These are phyloP conservation scores for Draba incana DNA, from an alignment of 345 rosid genomes.

Conservation along the genomic window DNA sequence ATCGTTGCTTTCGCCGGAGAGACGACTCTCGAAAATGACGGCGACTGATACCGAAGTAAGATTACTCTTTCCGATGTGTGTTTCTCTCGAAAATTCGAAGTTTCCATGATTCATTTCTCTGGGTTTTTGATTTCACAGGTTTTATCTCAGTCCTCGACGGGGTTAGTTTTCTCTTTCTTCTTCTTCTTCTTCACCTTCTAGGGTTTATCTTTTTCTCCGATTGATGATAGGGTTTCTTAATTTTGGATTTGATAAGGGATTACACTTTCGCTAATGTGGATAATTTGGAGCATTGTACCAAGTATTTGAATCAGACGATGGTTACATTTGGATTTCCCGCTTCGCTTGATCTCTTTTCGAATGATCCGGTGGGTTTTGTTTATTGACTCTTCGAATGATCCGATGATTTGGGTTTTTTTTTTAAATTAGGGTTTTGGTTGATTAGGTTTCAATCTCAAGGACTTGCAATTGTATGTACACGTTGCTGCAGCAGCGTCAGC, in stretches of 20 bases:
- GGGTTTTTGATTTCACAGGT: constrained; percentile 42
- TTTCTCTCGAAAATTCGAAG: constrained; percentile 9
- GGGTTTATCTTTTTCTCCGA: constrained; percentile 23
- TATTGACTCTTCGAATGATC: constrained; percentile 10
- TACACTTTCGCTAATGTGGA: constrained; percentile 77
- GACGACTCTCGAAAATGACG: constrained; percentile 49
- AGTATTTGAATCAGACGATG: constrained; percentile 91
- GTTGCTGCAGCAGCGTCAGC: constrained; percentile 90
- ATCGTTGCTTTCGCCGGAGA: neutral
- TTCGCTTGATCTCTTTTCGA: constrained; percentile 90
- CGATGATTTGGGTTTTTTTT: neutral
- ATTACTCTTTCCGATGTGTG: constrained; percentile 22
- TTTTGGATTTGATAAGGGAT: constrained; percentile 52
- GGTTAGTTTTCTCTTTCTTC: constrained; percentile 48
- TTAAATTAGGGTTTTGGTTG: constrained; percentile 22
- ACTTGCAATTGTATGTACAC: constrained; percentile 91
- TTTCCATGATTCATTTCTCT: constrained; percentile 1
- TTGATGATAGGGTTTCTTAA: neutral
- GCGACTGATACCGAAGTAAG: constrained; percentile 58
- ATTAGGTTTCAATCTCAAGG: constrained; percentile 87
- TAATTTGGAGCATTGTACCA: constrained; percentile 89
- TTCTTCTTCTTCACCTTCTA: neutral
- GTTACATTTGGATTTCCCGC: constrained; percentile 95
- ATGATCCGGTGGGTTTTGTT: constrained; percentile 70
- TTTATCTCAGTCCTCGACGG: constrained; percentile 54